Evolutionary conservation across 169 alveolate genomes (phyloP), one percentile per base, ranked within the genome.

Genomic region (Plasmodium relictum): DNA sequence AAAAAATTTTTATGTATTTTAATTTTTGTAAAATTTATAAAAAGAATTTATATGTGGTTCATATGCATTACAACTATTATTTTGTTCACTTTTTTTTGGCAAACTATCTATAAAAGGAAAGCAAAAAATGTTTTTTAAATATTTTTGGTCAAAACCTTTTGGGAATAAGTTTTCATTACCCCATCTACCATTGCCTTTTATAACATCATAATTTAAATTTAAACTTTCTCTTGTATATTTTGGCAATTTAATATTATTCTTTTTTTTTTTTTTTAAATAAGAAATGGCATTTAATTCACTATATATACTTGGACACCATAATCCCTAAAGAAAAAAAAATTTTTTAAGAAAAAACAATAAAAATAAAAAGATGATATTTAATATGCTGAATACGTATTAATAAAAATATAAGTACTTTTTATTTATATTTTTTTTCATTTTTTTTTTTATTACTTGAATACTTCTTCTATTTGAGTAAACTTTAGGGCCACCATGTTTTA

Each of bases 141-240:
- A 92, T 44, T 88, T 93, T 58, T 95, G 98, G 66, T 95, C 98
- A 92, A 96, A 95, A n/a, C 98, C 98, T 70, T 94, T 95, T 10
- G 97, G 97, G 72, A 94, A 95, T 45, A 95, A 94, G 10, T 92
- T 62, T 73, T 95, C 98, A 52, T 94, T 94, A 31, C 98, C 98
- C 98, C 98, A 95, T 42, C 98, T 95, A 54, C 98, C 97, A 45
- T 93, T 92, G 10, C 98, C 98, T 58, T 95, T 92, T 22, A 95
- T 95, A n/a, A 96, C 96, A 54, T 95, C 97, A 41, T 95, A 89
- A 74, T 95, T 93, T 86, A 95, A 88, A 59, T 92, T 88, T 50
- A 95, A 93, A 41, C 97, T 93, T 88, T 91, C 94, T 52, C 96
- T 88, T 8, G 98, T 94, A 83, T 95, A 95, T 87, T 95, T 95